Conservation (phyloP, 345 rosid species). For the Citrus maxima region DNA sequence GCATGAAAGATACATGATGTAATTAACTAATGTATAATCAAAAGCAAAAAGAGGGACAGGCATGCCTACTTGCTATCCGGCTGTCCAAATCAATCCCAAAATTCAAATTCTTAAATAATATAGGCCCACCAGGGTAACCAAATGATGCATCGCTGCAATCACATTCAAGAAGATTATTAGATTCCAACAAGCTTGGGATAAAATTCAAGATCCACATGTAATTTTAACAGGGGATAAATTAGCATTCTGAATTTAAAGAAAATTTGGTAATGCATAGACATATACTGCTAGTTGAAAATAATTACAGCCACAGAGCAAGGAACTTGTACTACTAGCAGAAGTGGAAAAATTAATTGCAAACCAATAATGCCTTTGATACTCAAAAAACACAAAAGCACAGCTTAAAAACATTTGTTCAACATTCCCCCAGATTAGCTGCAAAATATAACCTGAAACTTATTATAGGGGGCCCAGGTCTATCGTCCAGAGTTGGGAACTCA, state of each 20-base stretch:
- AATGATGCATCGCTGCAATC: constrained; percentile 91
- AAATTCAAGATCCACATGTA: neutral
- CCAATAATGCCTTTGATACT: neutral
- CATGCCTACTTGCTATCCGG: constrained; percentile 90
- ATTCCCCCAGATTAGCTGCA: constrained; percentile 11
- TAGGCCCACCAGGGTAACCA: constrained; percentile 94
- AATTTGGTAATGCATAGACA: neutral
- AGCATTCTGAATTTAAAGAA: neutral
- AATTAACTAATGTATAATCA: neutral
- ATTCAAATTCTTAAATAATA: constrained; percentile 84
- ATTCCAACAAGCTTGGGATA: neutral
- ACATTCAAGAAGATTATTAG: constrained; percentile 17
- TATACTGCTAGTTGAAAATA: neutral
- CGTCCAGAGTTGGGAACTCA: constrained; percentile 99
- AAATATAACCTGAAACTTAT: constrained; percentile 93
- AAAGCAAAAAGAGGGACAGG: neutral
- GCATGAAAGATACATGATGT: neutral
- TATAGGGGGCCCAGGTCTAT: constrained; percentile 93
- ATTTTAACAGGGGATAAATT: neutral
- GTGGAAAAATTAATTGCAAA: constrained; percentile 3
- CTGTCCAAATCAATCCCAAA: constrained; percentile 98
- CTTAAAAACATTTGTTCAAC: constrained; percentile 2
- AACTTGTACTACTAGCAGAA: neutral
- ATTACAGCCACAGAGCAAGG: neutral
- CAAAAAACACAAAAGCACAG: neutral